Conservation (phyloP, 2,329 filamentous ascomycete species). For the Penicillium frequentans region DNA sequence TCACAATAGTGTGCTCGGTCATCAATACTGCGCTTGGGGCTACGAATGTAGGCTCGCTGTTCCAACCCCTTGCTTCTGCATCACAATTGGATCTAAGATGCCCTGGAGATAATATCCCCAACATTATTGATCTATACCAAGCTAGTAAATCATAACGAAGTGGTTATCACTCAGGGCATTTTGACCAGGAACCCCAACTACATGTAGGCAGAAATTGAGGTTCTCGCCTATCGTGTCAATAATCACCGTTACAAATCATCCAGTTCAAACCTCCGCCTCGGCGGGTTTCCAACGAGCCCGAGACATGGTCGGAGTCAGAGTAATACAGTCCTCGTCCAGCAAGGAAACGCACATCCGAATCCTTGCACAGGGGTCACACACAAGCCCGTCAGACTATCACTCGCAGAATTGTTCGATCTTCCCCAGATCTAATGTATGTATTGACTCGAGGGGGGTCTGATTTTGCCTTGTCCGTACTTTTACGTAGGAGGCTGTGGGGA, state of each 20-base stretch:
- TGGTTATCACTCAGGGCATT: no score
- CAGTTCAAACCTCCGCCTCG: neutral
- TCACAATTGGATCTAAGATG: constrained; percentile 15
- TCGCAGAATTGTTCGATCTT: constrained; percentile 18
- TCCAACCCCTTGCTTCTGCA: constrained; percentile 22
- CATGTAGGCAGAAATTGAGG: neutral
- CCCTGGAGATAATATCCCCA: neutral
- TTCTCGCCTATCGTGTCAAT: no score
- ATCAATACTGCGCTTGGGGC: constrained; percentile 5
- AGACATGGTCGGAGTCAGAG: constrained; percentile 14
- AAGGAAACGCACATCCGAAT: constrained; percentile 12
- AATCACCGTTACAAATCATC: neutral
- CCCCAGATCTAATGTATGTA: constrained; percentile 3
- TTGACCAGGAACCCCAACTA: no score
- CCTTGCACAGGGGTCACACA: constrained; percentile 22
- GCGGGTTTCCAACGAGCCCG: constrained; percentile 18
- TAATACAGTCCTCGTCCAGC: constrained; percentile 15
- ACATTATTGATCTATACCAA: neutral
- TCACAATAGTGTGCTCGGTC: constrained; percentile 7
- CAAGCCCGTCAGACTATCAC: constrained; percentile 15
- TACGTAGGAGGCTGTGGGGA: neutral
- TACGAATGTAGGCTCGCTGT: constrained; percentile 1
- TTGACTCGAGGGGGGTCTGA: neutral
- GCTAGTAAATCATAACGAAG: neutral
- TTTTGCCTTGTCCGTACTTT: neutral